Evolutionary conservation across 495 filamentous ascomycete genomes (phyloP), one percentile per base, ranked within the genome.

Genomic region (Viridothelium virens): DNA sequence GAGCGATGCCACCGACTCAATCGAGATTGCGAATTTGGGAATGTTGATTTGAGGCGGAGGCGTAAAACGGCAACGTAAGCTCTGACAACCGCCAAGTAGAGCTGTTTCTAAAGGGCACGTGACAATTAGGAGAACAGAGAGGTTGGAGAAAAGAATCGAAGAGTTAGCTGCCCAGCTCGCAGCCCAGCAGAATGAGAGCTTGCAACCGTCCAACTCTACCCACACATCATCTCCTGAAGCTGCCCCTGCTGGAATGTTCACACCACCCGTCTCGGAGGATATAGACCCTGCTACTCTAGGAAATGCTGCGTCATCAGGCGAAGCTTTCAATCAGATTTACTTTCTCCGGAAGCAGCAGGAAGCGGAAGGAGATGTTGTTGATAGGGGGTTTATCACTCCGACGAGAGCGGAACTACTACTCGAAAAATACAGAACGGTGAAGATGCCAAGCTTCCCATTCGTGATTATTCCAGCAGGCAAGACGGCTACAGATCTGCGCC

Each of bases 401-500:
- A 31, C 18, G 7, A 33, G 53, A 59, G 53, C 53, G 7, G 53
- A 59, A 18, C 7, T 34, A 31, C 18, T 59, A 10, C 25, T 59
- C 10, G 53, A 59, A 14, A 59, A 59, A 14, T 59, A 34, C 31
- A 59, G 14, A 36, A 59, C 53, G 10, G 7, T 59, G 53, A 59
- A 59, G 68, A 34, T 71, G 14, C 68, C 74, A 44, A 68, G 72
- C n/a, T 79, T 80, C 47, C 78, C 78, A 10, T 80, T 80, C 44
- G 68, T 80, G 6, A 53, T 71, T 10, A 74, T 78, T 2, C 70
- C 75, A 3, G 12, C 67, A 2, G 4, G 68, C 38, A 62, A 71
- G n/a, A 77, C 74, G 0, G 70, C 71, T 12, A 69, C 71, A 41
- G 67, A 70, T 2, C 64, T 80, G 9, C 71, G 70, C 3, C 72